phyloP scores from a whole-genome alignment of 106 monocot species.

The Agapanthus africanus region DNA sequence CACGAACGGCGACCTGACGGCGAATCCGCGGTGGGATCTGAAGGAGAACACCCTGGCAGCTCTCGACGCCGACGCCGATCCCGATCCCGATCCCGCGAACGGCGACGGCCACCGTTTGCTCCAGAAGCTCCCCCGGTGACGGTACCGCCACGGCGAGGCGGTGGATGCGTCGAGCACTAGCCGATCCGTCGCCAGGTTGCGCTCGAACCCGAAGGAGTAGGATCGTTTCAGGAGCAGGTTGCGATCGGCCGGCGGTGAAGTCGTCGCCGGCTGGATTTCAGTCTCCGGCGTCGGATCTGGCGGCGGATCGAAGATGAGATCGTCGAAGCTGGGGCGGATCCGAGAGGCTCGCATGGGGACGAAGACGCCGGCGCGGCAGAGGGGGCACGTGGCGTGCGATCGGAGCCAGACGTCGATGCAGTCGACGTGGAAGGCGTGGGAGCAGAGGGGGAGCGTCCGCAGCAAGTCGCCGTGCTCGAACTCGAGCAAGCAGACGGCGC shows the following conservation, averaged over 20 bases:
- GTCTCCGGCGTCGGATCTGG: conserved; percentile 7
- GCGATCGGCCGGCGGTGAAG: conserved; percentile 11
- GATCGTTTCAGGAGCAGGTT: conserved; percentile 65
- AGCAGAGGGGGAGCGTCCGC: conserved; percentile 70
- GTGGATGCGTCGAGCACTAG: conserved; percentile 29
- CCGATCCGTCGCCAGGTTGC: conserved; percentile 17
- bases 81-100: conserved; percentile 28
- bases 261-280: conserved; percentile 17
- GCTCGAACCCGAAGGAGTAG: conserved; percentile 95
- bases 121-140: conserved; percentile 66
- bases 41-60: conserved; percentile 54
- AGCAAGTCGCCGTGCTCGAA: conserved; percentile 77
- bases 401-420: conserved; percentile 96
- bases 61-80: conserved; percentile 9
- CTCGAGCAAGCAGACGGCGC: conserved; percentile 88
- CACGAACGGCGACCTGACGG: conserved; percentile 12
- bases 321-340: conserved; percentile 57
- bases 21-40: conserved; percentile 27
- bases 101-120: conserved; percentile 93
- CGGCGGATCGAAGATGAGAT: conserved; percentile 33
- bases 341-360: conserved; percentile 28
- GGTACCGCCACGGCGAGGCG: conserved; percentile 64
- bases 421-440: conserved; percentile 85
- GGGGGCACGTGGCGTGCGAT: conserved; percentile 83
- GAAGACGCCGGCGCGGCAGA: conserved; percentile 66